phyloP scores from a whole-genome alignment of 768 basidiomycete species.

The Rhizopogon roseolus region DNA sequence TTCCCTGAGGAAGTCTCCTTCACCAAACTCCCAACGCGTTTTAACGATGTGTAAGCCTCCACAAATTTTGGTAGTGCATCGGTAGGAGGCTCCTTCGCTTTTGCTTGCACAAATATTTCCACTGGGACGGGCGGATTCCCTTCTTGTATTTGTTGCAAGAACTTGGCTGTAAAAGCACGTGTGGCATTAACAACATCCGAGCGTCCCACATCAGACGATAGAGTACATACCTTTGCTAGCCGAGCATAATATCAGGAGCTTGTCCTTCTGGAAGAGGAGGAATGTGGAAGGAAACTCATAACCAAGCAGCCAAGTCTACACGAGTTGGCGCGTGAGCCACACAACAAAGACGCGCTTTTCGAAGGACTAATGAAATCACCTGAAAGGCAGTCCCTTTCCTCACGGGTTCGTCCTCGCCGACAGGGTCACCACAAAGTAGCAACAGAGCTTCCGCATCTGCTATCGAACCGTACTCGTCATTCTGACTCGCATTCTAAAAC shows the following conservation, averaged over 20 bases:
- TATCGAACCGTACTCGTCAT: conserved; percentile 69
- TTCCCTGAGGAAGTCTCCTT: conserved; percentile 89
- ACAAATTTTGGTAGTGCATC: conserved; percentile 72
- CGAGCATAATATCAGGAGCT: conserved; percentile 77
- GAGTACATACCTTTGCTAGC: conserved; percentile 71
- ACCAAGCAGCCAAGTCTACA: conserved; percentile 91
- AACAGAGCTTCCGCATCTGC: conserved; percentile 66
- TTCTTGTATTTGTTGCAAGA: conserved; percentile 72
- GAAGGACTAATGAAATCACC: conserved; percentile 35
- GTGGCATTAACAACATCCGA: conserved; percentile 5
- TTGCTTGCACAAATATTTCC: conserved; percentile 74
- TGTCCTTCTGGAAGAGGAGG: conserved; percentile 75
- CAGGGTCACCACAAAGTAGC: conserved; percentile 72
- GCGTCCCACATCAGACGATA: neutral
- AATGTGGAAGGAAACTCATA: conserved; percentile 97
- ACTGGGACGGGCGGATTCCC: conserved; percentile 54
- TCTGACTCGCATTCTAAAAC: conserved; percentile 54
- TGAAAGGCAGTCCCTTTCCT: conserved; percentile 90
- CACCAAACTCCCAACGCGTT: conserved; percentile 66
- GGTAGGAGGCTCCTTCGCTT: conserved; percentile 71
- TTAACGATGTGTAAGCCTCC: conserved; percentile 52
- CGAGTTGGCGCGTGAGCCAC: conserved; percentile 4
- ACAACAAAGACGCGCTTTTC: neutral
- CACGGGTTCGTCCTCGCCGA: conserved; percentile 83
- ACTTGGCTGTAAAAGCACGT: conserved; percentile 58